Base-by-base conservation (phyloP, 805 yeast genomes). In the Barnettozyma vustinii region DNA sequence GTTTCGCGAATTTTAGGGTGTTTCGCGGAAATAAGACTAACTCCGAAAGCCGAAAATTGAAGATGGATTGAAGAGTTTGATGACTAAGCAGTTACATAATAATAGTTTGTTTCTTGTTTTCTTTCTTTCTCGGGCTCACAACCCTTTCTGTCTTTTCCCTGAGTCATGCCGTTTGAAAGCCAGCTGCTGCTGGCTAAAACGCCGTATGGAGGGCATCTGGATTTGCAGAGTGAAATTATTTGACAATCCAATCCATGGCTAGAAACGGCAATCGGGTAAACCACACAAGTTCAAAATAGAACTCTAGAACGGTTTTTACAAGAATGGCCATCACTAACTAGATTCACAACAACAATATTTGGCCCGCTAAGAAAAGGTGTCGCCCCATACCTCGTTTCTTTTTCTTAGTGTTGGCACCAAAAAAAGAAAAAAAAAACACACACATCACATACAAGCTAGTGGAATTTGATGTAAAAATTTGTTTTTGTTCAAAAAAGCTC, bases 1-100 rank as follows among this genome's bases (percentile, higher is more conserved):
- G 19, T 1, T 21, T 35, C 51, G 51, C 51, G 51, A 48, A 21
- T 48, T 48, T 48, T 39, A 33, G 47, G 51, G 51, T 48, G 51
- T 48, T 48, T 40, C 41, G 41, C 41, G 41, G 20, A 16, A 21
- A 9, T 21, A 2, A 16, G 18, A 9, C n/a, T 18, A 6, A 6
- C 15, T 21, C 40, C 32, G 32, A 9, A 10, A 12, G 16, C 33
- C 33, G 21, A 18, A 23, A 23, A 5, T 23, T 23, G n/a, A n/a
- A n/a, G n/a, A n/a, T n/a, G n/a, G n/a, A n/a, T n/a, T n/a, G n/a
- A n/a, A n/a, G n/a, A n/a, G n/a, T n/a, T n/a, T 23, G 8, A 23
- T 23, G 25, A 23, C 25, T 23, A 23, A 23, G 25, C 25, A 23
- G 25, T 23, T 23, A 23, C 25, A 23, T 23, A 23, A 23, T 23